Percentiles rank a stretch among this genome's conserved stretches.
These are phyloP conservation scores for Akanthomyces lecanii DNA, from an alignment of 2,329 filamentous ascomycete genomes.

Conservation along the genomic window DNA sequence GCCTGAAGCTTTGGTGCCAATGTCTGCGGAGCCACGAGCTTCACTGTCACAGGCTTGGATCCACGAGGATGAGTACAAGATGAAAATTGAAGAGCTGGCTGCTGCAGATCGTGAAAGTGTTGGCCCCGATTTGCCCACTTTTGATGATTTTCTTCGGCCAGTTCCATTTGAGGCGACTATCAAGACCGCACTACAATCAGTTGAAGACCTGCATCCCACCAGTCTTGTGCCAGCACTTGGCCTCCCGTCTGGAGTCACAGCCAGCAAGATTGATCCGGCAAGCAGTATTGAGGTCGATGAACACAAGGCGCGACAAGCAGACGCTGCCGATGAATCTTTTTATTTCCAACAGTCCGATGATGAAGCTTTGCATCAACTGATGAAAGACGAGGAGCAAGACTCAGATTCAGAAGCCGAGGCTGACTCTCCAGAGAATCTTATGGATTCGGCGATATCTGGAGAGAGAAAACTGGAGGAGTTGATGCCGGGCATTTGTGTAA, in stretches of 20 bases:
- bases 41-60: slow-evolving; percentile 79
- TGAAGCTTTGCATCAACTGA: slow-evolving; percentile 36
- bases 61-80: slow-evolving; percentile 78
- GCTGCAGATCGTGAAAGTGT: slow-evolving; percentile 54
- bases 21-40: slow-evolving; percentile 78
- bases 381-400: slow-evolving; percentile 10
- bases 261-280: slow-evolving; percentile 26
- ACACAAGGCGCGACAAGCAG: slow-evolving; percentile 44
- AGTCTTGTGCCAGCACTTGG: slow-evolving; percentile 52
- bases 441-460: not conserved
- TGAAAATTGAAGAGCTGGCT: slow-evolving; percentile 61
- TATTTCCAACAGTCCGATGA: slow-evolving; percentile 52
- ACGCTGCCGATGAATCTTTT: slow-evolving; percentile 45
- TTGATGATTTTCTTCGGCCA: slow-evolving; percentile 61
- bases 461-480: not conserved
- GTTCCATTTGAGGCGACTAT: slow-evolving; percentile 53
- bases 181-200: slow-evolving; percentile 76
- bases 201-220: slow-evolving; percentile 79
- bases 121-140: slow-evolving; percentile 42
- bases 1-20: slow-evolving; percentile 75
- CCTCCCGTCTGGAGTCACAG: slow-evolving; percentile 28
- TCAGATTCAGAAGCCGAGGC: slow-evolving; percentile 3
- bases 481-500: slow-evolving; percentile 38
- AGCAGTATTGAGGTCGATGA: slow-evolving; percentile 63
- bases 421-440: not conserved